These are phyloP conservation scores for Lachnellula cervina DNA, from an alignment of 2,329 filamentous ascomycete species.

Conservation along the genomic window DNA sequence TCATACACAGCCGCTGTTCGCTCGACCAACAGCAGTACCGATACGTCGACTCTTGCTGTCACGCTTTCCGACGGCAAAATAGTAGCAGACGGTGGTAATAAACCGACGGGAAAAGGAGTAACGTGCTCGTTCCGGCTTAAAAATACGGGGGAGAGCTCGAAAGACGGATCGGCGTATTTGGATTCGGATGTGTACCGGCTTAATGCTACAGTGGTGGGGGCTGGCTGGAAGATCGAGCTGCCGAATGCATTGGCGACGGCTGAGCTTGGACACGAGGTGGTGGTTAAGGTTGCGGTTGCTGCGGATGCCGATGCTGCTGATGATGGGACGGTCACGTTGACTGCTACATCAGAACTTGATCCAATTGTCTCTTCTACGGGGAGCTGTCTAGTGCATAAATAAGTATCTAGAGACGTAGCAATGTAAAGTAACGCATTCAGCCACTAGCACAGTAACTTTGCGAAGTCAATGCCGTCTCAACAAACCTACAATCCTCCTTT, in stretches of 20 bases:
- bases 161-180: slow-evolving; percentile 7
- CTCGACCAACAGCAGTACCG: background rate
- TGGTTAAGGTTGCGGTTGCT: slow-evolving; percentile 2
- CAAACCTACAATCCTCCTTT: too few species aligned
- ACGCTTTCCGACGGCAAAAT: background rate
- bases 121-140: slow-evolving; percentile 10
- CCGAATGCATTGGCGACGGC: slow-evolving; percentile 11
- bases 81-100: background rate
- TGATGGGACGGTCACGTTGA: slow-evolving; percentile 8
- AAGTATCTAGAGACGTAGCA: background rate
- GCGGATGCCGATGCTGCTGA: background rate
- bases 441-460: too few species aligned
- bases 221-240: slow-evolving; percentile 12
- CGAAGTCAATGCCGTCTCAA: too few species aligned
- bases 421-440: too few species aligned
- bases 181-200: slow-evolving; percentile 12
- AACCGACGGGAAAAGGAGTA: slow-evolving; percentile 2
- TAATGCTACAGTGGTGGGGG: slow-evolving; percentile 2
- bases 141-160: slow-evolving; percentile 5
- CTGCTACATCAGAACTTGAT: slow-evolving; percentile 9
- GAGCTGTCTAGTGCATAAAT: background rate
- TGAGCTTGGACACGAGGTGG: background rate
- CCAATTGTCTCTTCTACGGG: background rate
- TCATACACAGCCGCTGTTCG: slow-evolving; percentile 12
- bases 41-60: slow-evolving; percentile 6